Base-by-base conservation (phyloP, 2,329 filamentous ascomycete genomes). In the Sporothrix dimorphospora region DNA sequence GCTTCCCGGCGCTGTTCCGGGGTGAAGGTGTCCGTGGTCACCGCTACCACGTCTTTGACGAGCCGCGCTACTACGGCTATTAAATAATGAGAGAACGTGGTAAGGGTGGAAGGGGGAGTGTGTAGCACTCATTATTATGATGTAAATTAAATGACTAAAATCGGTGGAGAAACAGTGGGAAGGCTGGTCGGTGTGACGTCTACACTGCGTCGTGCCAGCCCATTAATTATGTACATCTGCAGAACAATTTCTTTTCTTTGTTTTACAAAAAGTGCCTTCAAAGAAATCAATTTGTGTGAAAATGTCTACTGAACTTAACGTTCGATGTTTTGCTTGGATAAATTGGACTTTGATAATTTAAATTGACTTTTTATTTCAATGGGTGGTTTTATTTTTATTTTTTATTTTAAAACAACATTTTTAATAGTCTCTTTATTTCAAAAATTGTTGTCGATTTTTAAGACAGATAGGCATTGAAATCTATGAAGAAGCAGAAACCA, bases 21-120 rank as follows among this genome's bases (percentile, higher is more conserved):
- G 95, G 94, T 0, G 82, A 94, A 75, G 96, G 96, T 63, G 93
- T 97, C 5, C 86, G 96, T 73, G 96, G 93, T 4, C 96, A 99
- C 82, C 84, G 86, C 73, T 99, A 98, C 81, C 96, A 99, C 81
- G 96, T 98, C 40, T 98, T 99, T 82, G 88, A 97, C 76, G 93
- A 97, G 83, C 94, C 94, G 67, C 87, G 92, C 79, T 97, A 96
- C 79, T 91, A 82, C 75, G 80, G 79, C 67, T 82, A 82, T 72
- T 83, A 73, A 75, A 4, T 9, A 14, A 6, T 16, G 38, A 1
- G 49, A 16, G 2, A 19, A 21, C 12, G 12, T 3, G 40, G 12
- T 49, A 51, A 5, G 12, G 30, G n/a, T 8, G 12, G 21, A 19
- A 16, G 2, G 24, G 9, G 24, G n/a, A 27, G 55, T 38, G 27